phyloP scores from a whole-genome alignment of 2,329 filamentous ascomycete genomes.

The Orbilia blumenaviensis region DNA sequence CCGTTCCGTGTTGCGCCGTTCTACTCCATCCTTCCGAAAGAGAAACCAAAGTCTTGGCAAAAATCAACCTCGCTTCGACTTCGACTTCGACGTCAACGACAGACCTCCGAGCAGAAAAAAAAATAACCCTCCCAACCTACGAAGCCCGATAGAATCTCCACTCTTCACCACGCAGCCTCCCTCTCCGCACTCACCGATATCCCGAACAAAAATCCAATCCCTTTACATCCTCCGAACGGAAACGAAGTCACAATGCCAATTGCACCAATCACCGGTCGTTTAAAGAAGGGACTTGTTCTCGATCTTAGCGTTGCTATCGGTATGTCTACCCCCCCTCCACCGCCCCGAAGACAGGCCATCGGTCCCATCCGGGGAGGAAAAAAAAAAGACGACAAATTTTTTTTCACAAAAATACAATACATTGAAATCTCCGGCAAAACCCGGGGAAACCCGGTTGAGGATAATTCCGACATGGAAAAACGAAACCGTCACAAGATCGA shows the following conservation, averaged over 20 bases:
- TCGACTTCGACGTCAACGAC: conserved; percentile 8
- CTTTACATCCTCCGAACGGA: not conserved
- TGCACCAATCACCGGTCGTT: conserved; percentile 61
- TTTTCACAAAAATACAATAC: not conserved
- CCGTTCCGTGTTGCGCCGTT: not conserved
- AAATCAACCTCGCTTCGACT: conserved; percentile 20
- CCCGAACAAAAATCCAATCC: not conserved
- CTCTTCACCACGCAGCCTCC: not conserved
- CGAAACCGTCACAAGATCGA: not conserved
- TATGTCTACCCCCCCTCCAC: conserved; percentile 62
- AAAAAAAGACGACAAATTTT: too few relatives aligned
- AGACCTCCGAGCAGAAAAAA: conserved; percentile 5
- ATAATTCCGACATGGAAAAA: not conserved
- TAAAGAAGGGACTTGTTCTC: conserved; percentile 72
- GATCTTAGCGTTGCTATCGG: conserved; percentile 73
- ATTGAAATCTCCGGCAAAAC: not conserved
- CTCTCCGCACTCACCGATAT: not conserved
- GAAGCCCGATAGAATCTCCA: not conserved
- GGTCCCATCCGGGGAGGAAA: too few relatives aligned
- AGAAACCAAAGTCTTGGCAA: conserved; percentile 36
- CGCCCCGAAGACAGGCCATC: not conserved
- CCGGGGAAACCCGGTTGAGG: not conserved
- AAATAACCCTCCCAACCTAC: not conserved
- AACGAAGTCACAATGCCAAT: conserved; percentile 55
- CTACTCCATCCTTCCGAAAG: not conserved